Conservation (phyloP, 1,139 yeast species). For the Magnusiomyces clavatus region DNA sequence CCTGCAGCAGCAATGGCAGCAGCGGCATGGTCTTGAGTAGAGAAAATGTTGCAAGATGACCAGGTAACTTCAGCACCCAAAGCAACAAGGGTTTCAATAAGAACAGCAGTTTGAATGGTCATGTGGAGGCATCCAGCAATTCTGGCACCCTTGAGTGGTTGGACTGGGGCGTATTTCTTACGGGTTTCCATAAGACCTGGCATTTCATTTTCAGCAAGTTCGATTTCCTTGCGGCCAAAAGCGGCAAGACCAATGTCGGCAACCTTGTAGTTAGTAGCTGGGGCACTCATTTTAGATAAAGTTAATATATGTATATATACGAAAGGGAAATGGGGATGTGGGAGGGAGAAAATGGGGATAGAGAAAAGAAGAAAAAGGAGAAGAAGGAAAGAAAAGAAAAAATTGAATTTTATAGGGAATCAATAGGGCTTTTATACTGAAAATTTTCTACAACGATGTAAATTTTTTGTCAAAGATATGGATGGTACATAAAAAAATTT, state of each 20-base stretch:
- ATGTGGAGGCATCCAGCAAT: slow-evolving; percentile 99
- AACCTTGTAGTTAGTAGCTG: slow-evolving; percentile 73
- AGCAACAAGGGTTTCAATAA: slow-evolving; percentile 94
- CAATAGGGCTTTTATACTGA: neutral
- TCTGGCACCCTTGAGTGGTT: slow-evolving; percentile 98
- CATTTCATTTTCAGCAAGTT: slow-evolving; percentile 99
- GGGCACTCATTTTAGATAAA: slow-evolving; percentile 20
- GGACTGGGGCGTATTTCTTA: slow-evolving; percentile 81
- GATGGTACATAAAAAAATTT: too few species aligned
- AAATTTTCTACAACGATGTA: neutral
- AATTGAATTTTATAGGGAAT: slow-evolving; percentile 4
- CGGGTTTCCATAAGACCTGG: slow-evolving; percentile 99
- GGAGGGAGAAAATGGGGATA: slow-evolving; percentile 3
- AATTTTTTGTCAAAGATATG: too few species aligned
- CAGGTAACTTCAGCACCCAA: slow-evolving; percentile 99
- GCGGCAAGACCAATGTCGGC: slow-evolving; percentile 99
- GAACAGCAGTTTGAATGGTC: slow-evolving; percentile 99
- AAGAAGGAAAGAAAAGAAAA: slow-evolving; percentile 3
- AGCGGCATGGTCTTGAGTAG: slow-evolving; percentile 99
- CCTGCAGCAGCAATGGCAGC: slow-evolving; percentile 99
- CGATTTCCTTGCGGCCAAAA: slow-evolving; percentile 99
- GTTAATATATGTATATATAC: neutral
- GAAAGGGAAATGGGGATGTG: slow-evolving; percentile 2
- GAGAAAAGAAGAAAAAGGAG: slow-evolving; percentile 1
- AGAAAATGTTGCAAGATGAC: slow-evolving; percentile 99